A percentile compares a stretch with the other conserved stretches of the same genome.
Conservation (phyloP, 2,329 filamentous ascomycete genomes). For the Blastomyces emzantsi region DNA sequence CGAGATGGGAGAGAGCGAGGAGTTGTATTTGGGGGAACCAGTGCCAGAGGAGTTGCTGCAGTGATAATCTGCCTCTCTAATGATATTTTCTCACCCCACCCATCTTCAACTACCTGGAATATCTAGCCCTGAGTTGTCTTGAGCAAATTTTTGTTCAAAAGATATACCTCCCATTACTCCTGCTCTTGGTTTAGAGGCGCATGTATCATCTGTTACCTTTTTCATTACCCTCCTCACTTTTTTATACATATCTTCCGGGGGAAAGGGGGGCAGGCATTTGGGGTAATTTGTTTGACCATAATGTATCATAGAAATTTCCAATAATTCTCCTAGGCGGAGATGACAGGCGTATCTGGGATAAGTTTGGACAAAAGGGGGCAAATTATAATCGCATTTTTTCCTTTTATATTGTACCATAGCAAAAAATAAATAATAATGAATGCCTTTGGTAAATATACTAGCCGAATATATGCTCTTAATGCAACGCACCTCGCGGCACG, state of each 20-base stretch:
- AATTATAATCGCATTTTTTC: not conserved
- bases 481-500: not conserved
- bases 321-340: not conserved
- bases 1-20: conserved; percentile 30
- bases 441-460: not conserved
- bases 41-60: conserved; percentile 7
- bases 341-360: not conserved
- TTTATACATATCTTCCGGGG: not conserved
- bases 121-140: not conserved
- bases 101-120: not conserved
- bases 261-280: too few relatives aligned
- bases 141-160: not conserved
- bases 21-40: conserved; percentile 24
- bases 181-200: not conserved
- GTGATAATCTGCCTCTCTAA: not conserved
- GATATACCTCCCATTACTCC: not conserved
- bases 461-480: not conserved
- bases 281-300: not conserved
- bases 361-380: not conserved
- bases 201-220: not conserved
- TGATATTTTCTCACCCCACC: not conserved
- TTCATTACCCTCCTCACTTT: not conserved
- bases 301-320: not conserved
- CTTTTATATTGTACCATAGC: not conserved
- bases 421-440: not conserved